Evolutionary conservation across 2,329 filamentous ascomycete genomes (phyloP).

Genomic region (Balansia obtecta): DNA sequence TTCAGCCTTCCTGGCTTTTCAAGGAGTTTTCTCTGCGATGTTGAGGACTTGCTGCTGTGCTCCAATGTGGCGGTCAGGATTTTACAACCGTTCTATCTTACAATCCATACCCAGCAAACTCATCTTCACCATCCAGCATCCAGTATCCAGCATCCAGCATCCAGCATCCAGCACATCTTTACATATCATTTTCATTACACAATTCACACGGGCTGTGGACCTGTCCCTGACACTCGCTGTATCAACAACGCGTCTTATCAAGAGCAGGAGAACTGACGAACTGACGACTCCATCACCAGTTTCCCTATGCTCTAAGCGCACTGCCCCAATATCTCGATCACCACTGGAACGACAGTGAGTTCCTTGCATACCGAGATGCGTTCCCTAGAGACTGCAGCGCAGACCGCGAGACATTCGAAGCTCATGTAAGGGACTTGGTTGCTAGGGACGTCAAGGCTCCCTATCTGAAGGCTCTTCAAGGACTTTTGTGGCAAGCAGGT

Average conservation of each 20-base stretch:
- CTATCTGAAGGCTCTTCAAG: slow-evolving; percentile 70
- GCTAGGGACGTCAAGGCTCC: slow-evolving; percentile 59
- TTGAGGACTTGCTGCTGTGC: too few species aligned
- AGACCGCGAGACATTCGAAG: slow-evolving; percentile 46
- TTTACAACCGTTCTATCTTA: too few species aligned
- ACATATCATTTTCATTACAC: too few species aligned
- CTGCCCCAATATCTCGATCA: slow-evolving; percentile 51
- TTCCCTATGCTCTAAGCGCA: slow-evolving; percentile 60
- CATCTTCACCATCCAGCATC: too few species aligned
- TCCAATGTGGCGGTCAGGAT: too few species aligned
- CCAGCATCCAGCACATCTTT: too few species aligned
- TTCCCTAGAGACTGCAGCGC: slow-evolving; percentile 54
- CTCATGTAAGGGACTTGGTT: slow-evolving; percentile 60
- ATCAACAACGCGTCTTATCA: too few species aligned
- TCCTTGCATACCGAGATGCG: slow-evolving; percentile 55
- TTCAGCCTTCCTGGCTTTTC: not conserved
- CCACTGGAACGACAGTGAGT: slow-evolving; percentile 54
- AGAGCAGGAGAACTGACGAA: not conserved
- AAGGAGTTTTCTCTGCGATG: not conserved
- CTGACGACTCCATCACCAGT: slow-evolving; percentile 32
- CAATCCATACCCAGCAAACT: too few species aligned
- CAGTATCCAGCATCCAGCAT: too few species aligned
- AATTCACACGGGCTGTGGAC: too few species aligned
- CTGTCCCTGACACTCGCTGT: too few species aligned
- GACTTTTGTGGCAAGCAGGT: slow-evolving; percentile 64